phyloP scores from a whole-genome alignment of 2,329 filamentous ascomycete genomes.

The Colletotrichum karsti region DNA sequence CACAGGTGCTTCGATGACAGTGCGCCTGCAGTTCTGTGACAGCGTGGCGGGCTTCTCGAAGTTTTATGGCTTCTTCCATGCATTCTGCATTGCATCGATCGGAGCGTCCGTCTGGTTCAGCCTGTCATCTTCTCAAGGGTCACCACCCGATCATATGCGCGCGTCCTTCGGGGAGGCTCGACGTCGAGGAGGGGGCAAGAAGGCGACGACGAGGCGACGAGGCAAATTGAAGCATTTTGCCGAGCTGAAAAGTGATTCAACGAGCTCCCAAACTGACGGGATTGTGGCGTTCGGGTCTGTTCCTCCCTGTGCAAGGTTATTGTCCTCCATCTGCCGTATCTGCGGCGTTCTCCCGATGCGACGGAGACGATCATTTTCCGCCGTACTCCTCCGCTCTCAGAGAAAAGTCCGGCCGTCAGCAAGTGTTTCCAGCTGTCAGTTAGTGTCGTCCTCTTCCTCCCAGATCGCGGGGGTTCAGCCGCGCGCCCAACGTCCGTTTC shows the following conservation, averaged over 20 bases:
- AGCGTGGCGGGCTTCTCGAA: slow-evolving; percentile 10
- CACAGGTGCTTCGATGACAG: slow-evolving; percentile 7
- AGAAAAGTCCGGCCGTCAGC: background rate
- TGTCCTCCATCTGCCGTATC: background rate
- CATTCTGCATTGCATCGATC: slow-evolving; percentile 9
- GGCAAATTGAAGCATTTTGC: background rate
- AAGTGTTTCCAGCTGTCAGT: background rate
- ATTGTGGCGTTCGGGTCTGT: slow-evolving; percentile 9
- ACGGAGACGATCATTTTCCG: background rate
- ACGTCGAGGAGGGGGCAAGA: background rate
- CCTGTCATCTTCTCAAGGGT: background rate
- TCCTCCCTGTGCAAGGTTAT: background rate
- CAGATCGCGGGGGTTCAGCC: background rate
- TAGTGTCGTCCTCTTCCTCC: background rate
- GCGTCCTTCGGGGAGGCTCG: background rate
- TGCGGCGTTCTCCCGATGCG: background rate
- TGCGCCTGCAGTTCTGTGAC: slow-evolving; percentile 8
- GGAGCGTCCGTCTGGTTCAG: background rate
- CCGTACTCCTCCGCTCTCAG: background rate
- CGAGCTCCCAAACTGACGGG: slow-evolving; percentile 5
- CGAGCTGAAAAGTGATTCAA: slow-evolving; percentile 6
- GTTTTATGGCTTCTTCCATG: background rate
- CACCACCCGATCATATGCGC: background rate
- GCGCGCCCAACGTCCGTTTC: background rate
- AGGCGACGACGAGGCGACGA: background rate